phyloP scores from a whole-genome alignment of 2,329 filamentous ascomycete genomes.

The Piedraia hortae region DNA sequence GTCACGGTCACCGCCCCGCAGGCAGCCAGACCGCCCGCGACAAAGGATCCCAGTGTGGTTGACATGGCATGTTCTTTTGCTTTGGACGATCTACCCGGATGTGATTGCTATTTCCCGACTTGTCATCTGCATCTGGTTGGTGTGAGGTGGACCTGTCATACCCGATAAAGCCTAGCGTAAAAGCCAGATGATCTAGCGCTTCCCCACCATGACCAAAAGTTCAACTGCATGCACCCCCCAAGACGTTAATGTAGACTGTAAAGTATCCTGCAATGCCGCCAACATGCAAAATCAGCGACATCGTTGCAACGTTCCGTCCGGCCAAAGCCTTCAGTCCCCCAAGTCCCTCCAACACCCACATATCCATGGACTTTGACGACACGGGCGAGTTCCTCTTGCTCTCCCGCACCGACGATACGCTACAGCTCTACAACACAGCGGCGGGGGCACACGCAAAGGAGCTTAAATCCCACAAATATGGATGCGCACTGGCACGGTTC shows the following conservation, averaged over 20 bases:
- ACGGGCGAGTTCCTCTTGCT: conserved; percentile 78
- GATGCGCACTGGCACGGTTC: conserved; percentile 77
- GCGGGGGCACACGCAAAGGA: conserved; percentile 76
- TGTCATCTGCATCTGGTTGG: no score
- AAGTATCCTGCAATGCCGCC: conserved; percentile 8
- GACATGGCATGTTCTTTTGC: no score
- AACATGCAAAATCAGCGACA: conserved; percentile 38
- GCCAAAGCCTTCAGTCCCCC: conserved; percentile 25
- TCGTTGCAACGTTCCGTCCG: conserved; percentile 52
- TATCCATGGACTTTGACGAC: conserved; percentile 91
- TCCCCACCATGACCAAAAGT: no score
- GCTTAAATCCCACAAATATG: conserved; percentile 86
- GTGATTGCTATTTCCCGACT: no score
- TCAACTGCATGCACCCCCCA: no score
- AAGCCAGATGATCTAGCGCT: no score
- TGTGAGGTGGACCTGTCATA: no score
- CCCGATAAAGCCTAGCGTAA: no score
- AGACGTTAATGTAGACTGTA: no score
- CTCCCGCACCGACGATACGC: conserved; percentile 75
- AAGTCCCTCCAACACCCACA: conserved; percentile 31
- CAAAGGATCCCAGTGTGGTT: conserved; percentile 40
- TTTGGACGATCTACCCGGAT: no score
- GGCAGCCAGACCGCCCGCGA: conserved; percentile 85
- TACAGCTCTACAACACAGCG: conserved; percentile 83
- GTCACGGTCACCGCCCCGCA: conserved; percentile 94